Evolutionary conservation across 2,329 filamentous ascomycete species (phyloP), one percentile per base, ranked within the genome.

Genomic region (Phaeosphaeriaceae sp.): DNA sequence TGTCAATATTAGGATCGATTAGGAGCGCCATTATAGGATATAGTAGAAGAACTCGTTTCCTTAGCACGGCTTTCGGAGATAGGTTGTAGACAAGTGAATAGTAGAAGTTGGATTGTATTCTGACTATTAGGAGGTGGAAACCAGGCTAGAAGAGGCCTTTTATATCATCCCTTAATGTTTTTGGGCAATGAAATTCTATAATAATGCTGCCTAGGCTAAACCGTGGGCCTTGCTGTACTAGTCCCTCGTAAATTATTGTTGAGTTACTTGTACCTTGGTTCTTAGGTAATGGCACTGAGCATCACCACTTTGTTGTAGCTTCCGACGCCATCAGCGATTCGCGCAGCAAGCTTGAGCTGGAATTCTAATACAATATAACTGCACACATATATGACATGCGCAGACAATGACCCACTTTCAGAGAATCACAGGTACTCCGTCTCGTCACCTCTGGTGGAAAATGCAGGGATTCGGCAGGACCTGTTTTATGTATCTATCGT

Each of bases 1-100:
- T 48, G 15, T 39, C 32, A 35, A 47, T 47, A 40, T 34, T 34
- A 34, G 32, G 32, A 6, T 34, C 16, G 32, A 30, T 48, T 48
- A 17, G 37, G 33, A 44, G 32, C 40, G 46, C 40, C 41, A 49
- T 49, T 45, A 30, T 39, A 49, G 33, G 41, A 49, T 49, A 35
- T 28, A 13, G 46, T 49, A 44, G 41, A 49, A 49, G 39, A 48
- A 42, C 13, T 49, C 32, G 46, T 40, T 49, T 30, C 44, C 46
- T 49, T 39, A 16, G 33, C 26, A 49, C 41, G 3, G 34, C 35
- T 26, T 49, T 45, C 46, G 33, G 46, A 33, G 46, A 39, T 39
- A 33, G 30, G 35, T 23, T 38, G 35, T 38, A 13, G 35, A 38
- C 18, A 38, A 38, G 38, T 39, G 26, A 39, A 38, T 23, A 46